Conservation (phyloP, 139 green algal genomes). For the Microglena sp. region DNA sequence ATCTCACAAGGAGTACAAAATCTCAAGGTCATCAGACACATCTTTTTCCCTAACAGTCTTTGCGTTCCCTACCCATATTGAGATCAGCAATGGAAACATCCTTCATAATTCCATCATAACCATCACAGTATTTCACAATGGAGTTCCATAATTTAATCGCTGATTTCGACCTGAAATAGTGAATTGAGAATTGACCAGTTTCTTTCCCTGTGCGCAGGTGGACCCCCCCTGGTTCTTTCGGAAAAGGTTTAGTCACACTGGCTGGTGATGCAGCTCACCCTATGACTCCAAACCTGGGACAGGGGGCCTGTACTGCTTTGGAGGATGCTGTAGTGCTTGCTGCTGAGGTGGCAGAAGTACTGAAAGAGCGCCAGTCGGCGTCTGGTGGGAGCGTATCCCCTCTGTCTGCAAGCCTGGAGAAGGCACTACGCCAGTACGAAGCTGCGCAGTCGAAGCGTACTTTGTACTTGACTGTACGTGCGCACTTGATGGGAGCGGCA, state of each 20-base stretch:
- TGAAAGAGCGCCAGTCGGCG: not conserved
- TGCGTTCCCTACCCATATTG: too few species aligned
- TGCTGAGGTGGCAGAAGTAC: conserved; percentile 13
- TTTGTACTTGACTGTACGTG: conserved; percentile 20
- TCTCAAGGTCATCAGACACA: too few species aligned
- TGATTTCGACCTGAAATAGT: too few species aligned
- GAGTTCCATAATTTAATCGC: too few species aligned
- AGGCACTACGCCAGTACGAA: conserved; percentile 46
- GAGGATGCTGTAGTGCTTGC: conserved; percentile 63
- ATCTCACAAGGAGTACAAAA: too few species aligned
- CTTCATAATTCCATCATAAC: too few species aligned
- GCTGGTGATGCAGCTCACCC: conserved; percentile 67
- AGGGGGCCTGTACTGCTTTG: conserved; percentile 26
- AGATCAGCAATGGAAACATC: too few species aligned
- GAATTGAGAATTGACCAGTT: too few species aligned
- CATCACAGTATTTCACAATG: too few species aligned
- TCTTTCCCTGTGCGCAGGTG: too few species aligned
- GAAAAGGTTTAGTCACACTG: conserved; percentile 43
- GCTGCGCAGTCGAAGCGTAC: conserved; percentile 20
- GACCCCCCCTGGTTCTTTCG: conserved; percentile 11
- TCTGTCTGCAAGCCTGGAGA: too few species aligned
- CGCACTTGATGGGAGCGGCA: conserved; percentile 20
- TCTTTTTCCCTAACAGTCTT: too few species aligned
- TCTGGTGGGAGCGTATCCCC: conserved; percentile 12
- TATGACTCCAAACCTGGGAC: conserved; percentile 71